Evolutionary conservation across 129 eudicot genomes (phyloP), one percentile per base, ranked within the genome.

Genomic region (Erigeron canadensis): DNA sequence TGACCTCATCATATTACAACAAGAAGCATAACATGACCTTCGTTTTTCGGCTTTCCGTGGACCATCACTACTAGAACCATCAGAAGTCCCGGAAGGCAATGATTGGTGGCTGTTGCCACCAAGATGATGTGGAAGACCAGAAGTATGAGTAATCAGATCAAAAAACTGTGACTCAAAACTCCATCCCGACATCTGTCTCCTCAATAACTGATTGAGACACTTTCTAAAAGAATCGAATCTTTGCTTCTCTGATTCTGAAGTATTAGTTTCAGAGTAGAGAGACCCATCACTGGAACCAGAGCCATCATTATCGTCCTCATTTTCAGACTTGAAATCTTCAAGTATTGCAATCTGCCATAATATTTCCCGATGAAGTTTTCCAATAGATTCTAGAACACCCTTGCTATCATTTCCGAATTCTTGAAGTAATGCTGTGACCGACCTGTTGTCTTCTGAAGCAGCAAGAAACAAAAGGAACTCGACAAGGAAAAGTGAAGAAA

Each of bases 141-240:
- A 79, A 45, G 96, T 80, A 55, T 90, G 92, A 40, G 82, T 84
- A 57, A 95, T 84, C 7, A 95, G 85, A 74, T 90, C 97, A 81
- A 95, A 87, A 83, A 95, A 88, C 79, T 95, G 94, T 43, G 97
- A 90, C 55, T 95, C 99, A 37, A 86, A 80, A 80, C 94, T 90
- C 97, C 96, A 95, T 41, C 97, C 97, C 5, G 99, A 88, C 86
- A 78, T 84, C 73, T 96, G 81, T 69, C 99, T 95, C 50, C 96
- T 84, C 54, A 86, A 71, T 8, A 90, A 63, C 5, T 97, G 99
- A 74, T 95, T 96, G 10, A 95, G 95, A 81, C 86, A 78, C 82
- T 90, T 96, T 81, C 97, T 86, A 77, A 90, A 88, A 4, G 99
- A 90, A 62, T 82, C 81, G 47, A 84, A 80, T 61, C 97, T 82